These are phyloP conservation scores for Naganishia randhawae DNA, from an alignment of 768 basidiomycete genomes.

Conservation along the genomic window DNA sequence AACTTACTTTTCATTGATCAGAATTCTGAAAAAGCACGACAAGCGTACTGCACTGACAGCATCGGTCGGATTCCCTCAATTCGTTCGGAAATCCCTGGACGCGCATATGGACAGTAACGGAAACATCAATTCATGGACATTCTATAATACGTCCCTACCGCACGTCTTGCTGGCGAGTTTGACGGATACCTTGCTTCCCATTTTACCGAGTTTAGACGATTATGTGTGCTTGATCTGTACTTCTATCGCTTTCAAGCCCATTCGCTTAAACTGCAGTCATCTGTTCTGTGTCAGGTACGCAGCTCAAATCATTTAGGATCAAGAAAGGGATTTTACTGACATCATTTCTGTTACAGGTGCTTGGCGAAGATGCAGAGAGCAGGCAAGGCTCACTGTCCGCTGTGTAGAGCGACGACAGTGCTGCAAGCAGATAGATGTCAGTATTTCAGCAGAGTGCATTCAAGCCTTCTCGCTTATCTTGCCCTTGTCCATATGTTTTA, in stretches of 20 bases:
- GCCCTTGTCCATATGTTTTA: not conserved
- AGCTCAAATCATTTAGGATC: not conserved
- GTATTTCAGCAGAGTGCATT: conserved; percentile 40
- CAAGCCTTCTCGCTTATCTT: not conserved
- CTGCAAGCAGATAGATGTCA: conserved; percentile 70
- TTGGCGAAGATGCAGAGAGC: conserved; percentile 88
- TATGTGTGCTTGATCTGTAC: conserved; percentile 86
- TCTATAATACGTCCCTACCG: conserved; percentile 56
- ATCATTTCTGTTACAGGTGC: conserved; percentile 49
- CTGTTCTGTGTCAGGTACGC: conserved; percentile 50
- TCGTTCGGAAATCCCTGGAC: conserved; percentile 48
- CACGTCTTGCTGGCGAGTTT: conserved; percentile 74
- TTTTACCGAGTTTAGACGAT: conserved; percentile 53
- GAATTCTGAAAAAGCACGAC: conserved; percentile 77
- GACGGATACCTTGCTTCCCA: conserved; percentile 72
- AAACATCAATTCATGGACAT: conserved; percentile 48
- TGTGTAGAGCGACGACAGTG: conserved; percentile 76
- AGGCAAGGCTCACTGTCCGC: conserved; percentile 69
- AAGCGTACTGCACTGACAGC: conserved; percentile 78
- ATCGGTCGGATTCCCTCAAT: conserved; percentile 54
- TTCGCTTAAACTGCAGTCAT: conserved; percentile 74
- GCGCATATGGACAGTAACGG: conserved; percentile 38
- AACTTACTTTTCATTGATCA: not conserved
- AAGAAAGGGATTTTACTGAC: conserved; percentile 31
- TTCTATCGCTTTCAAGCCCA: conserved; percentile 85